phyloP scores from a whole-genome alignment of 139 green algal species.

The Gonium pectorale region DNA sequence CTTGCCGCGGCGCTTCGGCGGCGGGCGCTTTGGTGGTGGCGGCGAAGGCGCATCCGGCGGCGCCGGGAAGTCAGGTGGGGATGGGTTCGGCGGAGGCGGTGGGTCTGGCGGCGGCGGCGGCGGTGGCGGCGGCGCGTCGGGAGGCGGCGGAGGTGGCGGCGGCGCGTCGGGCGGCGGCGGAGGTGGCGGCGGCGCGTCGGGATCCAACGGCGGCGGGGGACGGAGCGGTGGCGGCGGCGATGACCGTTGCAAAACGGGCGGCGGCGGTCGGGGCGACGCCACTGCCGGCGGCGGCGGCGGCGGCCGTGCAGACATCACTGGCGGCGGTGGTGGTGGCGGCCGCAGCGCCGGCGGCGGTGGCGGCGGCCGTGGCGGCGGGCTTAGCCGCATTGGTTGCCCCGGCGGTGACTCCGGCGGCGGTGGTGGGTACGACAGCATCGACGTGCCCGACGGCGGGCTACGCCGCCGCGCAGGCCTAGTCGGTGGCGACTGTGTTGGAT shows the following conservation, averaged over 20 bases:
- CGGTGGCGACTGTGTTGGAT: too few relatives aligned
- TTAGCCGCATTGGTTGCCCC: background rate
- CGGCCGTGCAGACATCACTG: background rate
- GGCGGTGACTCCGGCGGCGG: background rate
- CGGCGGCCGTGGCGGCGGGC: background rate
- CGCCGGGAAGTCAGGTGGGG: too few relatives aligned
- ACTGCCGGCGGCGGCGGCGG: background rate
- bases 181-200: background rate
- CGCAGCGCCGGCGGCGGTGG: background rate
- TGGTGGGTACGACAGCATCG: background rate
- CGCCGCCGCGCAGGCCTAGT: background rate
- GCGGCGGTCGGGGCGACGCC: background rate
- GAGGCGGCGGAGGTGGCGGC: background rate
- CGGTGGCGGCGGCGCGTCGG: too few relatives aligned
- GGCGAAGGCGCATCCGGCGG: too few relatives aligned
- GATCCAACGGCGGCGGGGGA: too few relatives aligned
- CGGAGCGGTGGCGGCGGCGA: background rate
- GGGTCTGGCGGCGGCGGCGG: background rate
- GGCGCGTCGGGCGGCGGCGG: background rate
- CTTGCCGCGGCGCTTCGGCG: too few relatives aligned
- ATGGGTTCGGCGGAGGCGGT: background rate
- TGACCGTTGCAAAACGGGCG: too few relatives aligned
- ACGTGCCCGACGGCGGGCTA: background rate
- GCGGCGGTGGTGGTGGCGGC: background rate
- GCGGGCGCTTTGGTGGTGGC: too few relatives aligned